Percentiles rank a stretch among this genome's conserved stretches.
Conservation (phyloP, 169 alveolate species). For the Plasmodium gonderi region DNA sequence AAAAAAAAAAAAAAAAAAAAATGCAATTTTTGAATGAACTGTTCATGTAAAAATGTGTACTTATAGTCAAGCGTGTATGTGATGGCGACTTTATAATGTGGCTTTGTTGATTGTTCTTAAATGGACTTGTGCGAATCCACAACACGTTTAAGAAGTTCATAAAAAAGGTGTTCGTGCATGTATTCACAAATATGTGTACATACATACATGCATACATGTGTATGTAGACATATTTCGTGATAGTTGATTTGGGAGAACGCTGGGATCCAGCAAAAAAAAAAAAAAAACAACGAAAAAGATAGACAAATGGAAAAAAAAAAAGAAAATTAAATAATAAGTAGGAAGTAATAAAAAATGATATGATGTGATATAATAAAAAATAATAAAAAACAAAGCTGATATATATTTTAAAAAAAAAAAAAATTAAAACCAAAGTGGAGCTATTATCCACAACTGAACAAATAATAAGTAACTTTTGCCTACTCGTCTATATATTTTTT, state of each 20-base stretch:
- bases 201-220: background rate
- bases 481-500: slow-evolving; percentile 51
- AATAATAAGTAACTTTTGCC: background rate
- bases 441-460: background rate
- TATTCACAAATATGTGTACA: too few relatives aligned
- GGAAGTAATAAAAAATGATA: too few relatives aligned
- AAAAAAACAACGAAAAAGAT: background rate
- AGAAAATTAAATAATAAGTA: background rate
- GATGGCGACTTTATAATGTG: background rate
- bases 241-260: too few relatives aligned
- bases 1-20: background rate
- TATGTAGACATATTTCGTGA: background rate
- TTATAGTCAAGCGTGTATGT: background rate
- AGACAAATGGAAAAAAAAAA: background rate
- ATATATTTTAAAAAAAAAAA: slow-evolving; percentile 2
- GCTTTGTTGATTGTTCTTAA: background rate
- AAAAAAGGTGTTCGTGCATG: background rate
- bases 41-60: slow-evolving; percentile 9
- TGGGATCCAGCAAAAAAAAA: too few relatives aligned
- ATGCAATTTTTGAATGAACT: background rate
- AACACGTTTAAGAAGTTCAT: background rate
- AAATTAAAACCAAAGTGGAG: background rate
- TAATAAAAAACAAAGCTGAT: too few relatives aligned
- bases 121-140: background rate
- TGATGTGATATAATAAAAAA: too few relatives aligned